Base-by-base conservation (phyloP, 2,329 filamentous ascomycete genomes). In the Paecilomyces niveus region DNA sequence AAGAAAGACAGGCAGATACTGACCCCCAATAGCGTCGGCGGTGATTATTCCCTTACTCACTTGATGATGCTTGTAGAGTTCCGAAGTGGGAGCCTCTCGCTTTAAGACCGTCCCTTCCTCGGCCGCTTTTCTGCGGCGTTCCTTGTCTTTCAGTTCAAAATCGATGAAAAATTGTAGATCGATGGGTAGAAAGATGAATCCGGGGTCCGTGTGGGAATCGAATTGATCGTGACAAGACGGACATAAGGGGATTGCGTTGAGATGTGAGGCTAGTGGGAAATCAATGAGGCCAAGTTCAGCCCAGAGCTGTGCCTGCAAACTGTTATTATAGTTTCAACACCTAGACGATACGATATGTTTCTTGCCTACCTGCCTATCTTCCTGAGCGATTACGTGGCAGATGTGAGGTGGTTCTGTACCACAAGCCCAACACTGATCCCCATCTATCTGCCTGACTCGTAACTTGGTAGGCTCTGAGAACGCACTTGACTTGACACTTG, bases 101-200 rank as follows among this genome's bases (percentile, higher is more conserved):
- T 55, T 53, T 24, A 55, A 6, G 29, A 51, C 35, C 3, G 7
- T 13, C 29, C 57, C 57, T 13, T 57, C 24, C 13, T 58, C 49
- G 1, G 57, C 59, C 13, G 33, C 31, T 39, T 15, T 35, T 32
- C 35, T 54, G 11, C 49, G 8, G n/a, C 57, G 53, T 51, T 39
- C 51, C 35, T 29, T 33, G 52, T 65, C 63, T 50, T 59, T 29
- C 2, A 60, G 45, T 51, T 67, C 62, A 31, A 64, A 65, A 18
- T 65, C 52, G 15, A 66, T 63, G 49, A 63, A 67, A 54, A 50
- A 64, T 26, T 51, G 52, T 6, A 67, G 54, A 49, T 65, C 54
- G 11, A 58, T 58, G 39, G 63, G 65, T 32, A 65, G 54, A 54
- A 64, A 67, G 2, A 64, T 26, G 24, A 61, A 62, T 22, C 64